Evolutionary conservation across 345 rosid genomes (phyloP).

Genomic region (Streptanthus diversifolius): DNA sequence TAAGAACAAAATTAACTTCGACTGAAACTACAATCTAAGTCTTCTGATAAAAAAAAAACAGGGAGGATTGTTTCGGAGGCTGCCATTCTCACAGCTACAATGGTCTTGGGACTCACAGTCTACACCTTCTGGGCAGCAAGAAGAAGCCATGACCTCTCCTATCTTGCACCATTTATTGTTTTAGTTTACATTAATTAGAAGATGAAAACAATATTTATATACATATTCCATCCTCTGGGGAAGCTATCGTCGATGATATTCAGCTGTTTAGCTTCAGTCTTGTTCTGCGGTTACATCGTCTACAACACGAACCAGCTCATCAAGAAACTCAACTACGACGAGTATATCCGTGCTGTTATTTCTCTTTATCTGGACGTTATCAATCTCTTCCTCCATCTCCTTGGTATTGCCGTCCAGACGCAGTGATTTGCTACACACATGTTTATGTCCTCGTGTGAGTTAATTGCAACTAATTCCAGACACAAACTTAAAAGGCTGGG

Average conservation of each 20-base stretch:
- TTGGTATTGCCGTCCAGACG: slow-evolving; percentile 3
- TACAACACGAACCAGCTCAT: slow-evolving; percentile 58
- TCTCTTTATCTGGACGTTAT: slow-evolving; percentile 53
- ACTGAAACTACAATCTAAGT: background rate
- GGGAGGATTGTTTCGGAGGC: slow-evolving; percentile 60
- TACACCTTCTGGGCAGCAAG: slow-evolving; percentile 75
- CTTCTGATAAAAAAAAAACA: slow-evolving; percentile 9
- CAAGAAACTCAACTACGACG: slow-evolving; percentile 48
- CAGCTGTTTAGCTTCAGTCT: slow-evolving; percentile 42
- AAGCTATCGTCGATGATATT: slow-evolving; percentile 42
- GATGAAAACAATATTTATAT: background rate
- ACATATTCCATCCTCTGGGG: slow-evolving; percentile 40
- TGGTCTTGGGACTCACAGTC: slow-evolving; percentile 53
- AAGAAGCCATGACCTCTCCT: slow-evolving; percentile 61
- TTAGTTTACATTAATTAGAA: too few relatives aligned
- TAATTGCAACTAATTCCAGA: background rate
- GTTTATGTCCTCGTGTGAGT: background rate
- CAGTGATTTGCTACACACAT: slow-evolving; percentile 1
- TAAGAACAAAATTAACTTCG: background rate
- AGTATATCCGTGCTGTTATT: slow-evolving; percentile 57
- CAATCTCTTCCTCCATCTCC: slow-evolving; percentile 56
- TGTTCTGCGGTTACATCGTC: slow-evolving; percentile 52
- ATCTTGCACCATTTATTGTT: slow-evolving; percentile 73
- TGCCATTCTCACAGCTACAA: slow-evolving; percentile 47
- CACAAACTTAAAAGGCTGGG: background rate